A percentile compares a stretch with the other conserved stretches of the same genome.
Conservation (phyloP, 2,329 filamentous ascomycete species). For the Exophiala bonariae region DNA sequence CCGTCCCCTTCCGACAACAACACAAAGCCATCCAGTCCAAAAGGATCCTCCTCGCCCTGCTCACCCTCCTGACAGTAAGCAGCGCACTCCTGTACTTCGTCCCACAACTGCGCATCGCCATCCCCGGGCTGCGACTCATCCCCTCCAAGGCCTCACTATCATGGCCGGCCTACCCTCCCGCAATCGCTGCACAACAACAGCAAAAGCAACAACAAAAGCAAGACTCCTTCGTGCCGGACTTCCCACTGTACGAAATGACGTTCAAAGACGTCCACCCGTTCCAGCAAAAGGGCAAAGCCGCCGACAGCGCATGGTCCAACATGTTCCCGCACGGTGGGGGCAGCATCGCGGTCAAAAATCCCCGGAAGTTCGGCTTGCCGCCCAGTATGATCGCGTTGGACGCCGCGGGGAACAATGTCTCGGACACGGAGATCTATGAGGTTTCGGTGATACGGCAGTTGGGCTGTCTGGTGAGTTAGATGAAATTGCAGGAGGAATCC, state of each 20-base stretch:
- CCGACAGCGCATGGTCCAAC: conserved; percentile 12
- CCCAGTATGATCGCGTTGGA: conserved; percentile 4
- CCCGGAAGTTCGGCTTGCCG: conserved; percentile 12
- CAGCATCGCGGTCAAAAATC: conserved; percentile 3
- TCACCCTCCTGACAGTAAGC: too few relatives aligned
- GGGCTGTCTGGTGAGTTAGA: conserved; percentile 14
- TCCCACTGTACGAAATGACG: not conserved
- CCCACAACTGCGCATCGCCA: too few relatives aligned
- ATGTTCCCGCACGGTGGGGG: conserved; percentile 18
- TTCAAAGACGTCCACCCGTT: conserved; percentile 9
- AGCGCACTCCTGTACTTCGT: too few relatives aligned
- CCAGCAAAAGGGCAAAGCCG: conserved; percentile 4
- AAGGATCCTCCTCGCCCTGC: not conserved
- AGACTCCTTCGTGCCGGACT: not conserved
- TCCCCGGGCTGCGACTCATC: not conserved
- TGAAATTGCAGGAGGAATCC: not conserved
- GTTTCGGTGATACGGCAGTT: conserved; percentile 15
- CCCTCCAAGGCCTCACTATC: not conserved
- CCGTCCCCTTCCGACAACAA: not conserved
- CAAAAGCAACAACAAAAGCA: not conserved
- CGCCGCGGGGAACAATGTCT: conserved; percentile 1
- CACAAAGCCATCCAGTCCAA: not conserved
- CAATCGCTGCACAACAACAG: not conserved
- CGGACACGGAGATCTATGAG: conserved; percentile 14
- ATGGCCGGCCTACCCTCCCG: too few relatives aligned